Evolutionary conservation across 2,329 filamentous ascomycete genomes (phyloP).

Genomic region (Nannizziopsis arthrosporioides): DNA sequence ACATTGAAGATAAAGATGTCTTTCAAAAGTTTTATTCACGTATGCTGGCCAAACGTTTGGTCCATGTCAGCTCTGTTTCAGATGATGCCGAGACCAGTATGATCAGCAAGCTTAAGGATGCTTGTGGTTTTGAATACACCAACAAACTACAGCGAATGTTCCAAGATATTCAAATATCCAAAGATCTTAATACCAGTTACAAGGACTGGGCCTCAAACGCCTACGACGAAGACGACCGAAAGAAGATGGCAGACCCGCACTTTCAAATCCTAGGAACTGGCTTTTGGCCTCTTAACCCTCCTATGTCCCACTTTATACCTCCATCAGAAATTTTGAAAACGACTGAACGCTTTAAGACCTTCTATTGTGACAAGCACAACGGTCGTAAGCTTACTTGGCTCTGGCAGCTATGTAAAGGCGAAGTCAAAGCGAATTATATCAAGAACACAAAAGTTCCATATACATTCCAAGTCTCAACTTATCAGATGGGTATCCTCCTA

Average conservation of each 20-base stretch:
- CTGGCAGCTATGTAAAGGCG: slow-evolving; percentile 96
- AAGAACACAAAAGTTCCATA: slow-evolving; percentile 82
- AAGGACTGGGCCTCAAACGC: slow-evolving; percentile 60
- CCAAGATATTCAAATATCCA: slow-evolving; percentile 98
- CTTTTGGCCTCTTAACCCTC: slow-evolving; percentile 88
- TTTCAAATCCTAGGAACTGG: slow-evolving; percentile 92
- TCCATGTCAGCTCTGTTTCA: slow-evolving; percentile 88
- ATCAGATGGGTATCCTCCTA: slow-evolving; percentile 91
- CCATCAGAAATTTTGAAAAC: slow-evolving; percentile 75
- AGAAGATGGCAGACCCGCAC: slow-evolving; percentile 66
- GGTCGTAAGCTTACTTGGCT: slow-evolving; percentile 95
- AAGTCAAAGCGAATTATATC: slow-evolving; percentile 87
- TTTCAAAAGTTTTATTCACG: slow-evolving; percentile 99
- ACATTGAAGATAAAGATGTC: slow-evolving; percentile 99
- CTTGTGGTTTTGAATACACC: slow-evolving; percentile 96
- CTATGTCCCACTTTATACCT: slow-evolving; percentile 77
- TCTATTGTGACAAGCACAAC: slow-evolving; percentile 93
- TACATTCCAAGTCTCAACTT: slow-evolving; percentile 94
- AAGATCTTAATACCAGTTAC: slow-evolving; percentile 86
- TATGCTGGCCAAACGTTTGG: slow-evolving; percentile 86
- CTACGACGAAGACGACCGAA: slow-evolving; percentile 52
- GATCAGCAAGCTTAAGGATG: slow-evolving; percentile 98
- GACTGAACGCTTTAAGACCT: slow-evolving; percentile 77
- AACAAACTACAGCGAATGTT: slow-evolving; percentile 99
- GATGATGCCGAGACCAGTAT: slow-evolving; percentile 98